Conservation (phyloP, 2,329 filamentous ascomycete species). For the Pyrenophora teres region DNA sequence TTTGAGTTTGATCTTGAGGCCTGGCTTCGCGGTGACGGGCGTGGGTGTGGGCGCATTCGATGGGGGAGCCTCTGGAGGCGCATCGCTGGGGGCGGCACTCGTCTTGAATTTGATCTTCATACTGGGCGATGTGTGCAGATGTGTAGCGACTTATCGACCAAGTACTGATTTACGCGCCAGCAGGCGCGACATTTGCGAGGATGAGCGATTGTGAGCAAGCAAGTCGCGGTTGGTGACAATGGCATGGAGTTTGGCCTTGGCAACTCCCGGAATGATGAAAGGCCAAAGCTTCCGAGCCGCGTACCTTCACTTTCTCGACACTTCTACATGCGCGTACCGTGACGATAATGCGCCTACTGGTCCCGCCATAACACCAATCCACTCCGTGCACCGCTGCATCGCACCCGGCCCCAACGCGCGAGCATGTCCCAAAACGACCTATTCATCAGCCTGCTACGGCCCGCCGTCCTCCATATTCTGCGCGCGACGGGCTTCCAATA, state of each 20-base stretch:
- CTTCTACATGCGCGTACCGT: neutral
- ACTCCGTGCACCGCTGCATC: slow-evolving; percentile 24
- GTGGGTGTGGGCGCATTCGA: slow-evolving; percentile 21
- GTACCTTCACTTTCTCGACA: slow-evolving; percentile 19
- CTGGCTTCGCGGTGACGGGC: slow-evolving; percentile 19
- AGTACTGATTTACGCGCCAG: slow-evolving; percentile 9
- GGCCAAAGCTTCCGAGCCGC: slow-evolving; percentile 25
- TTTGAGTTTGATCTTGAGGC: slow-evolving; percentile 44
- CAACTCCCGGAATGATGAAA: slow-evolving; percentile 18
- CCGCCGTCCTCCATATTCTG: slow-evolving; percentile 86
- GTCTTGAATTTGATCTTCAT: slow-evolving; percentile 45
- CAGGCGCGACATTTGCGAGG: slow-evolving; percentile 18
- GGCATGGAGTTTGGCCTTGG: slow-evolving; percentile 20
- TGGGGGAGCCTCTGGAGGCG: slow-evolving; percentile 23
- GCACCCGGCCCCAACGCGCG: slow-evolving; percentile 9
- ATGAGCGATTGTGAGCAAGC: slow-evolving; percentile 2
- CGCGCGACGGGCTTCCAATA: slow-evolving; percentile 89
- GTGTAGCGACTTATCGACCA: neutral
- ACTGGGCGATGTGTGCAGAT: slow-evolving; percentile 5
- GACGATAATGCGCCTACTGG: slow-evolving; percentile 31
- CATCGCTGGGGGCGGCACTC: slow-evolving; percentile 23
- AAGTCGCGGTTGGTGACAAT: slow-evolving; percentile 10
- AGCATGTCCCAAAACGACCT: slow-evolving; percentile 53
- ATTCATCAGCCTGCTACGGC: slow-evolving; percentile 80
- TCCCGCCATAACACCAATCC: slow-evolving; percentile 21